Evolutionary conservation across 768 basidiomycete genomes (phyloP).

Genomic region (Termitomyces sp.): DNA sequence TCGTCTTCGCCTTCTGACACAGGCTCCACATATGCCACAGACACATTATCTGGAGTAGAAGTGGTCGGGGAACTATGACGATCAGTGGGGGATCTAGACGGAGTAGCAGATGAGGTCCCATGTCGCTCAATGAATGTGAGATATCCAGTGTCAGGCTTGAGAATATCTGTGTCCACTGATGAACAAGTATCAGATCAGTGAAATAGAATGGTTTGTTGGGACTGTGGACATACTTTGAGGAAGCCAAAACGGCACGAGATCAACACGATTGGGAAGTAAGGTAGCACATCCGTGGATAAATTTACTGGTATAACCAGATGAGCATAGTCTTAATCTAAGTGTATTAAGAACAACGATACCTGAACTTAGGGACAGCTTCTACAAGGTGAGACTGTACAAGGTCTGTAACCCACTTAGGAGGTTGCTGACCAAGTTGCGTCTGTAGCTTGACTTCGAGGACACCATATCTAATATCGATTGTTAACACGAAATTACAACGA

Average conservation of each 20-base stretch:
- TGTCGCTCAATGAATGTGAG: conserved; percentile 75
- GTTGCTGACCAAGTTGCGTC: conserved; percentile 92
- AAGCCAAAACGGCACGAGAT: conserved; percentile 97
- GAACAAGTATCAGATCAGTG: background rate
- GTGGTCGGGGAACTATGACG: conserved; percentile 37
- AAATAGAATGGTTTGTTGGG: background rate
- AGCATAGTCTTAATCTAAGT: background rate
- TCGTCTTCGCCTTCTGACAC: conserved; percentile 95
- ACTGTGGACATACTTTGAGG: conserved; percentile 67
- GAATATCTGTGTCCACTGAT: conserved; percentile 90
- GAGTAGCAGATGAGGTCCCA: conserved; percentile 24
- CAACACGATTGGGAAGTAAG: conserved; percentile 85
- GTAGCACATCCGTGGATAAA: conserved; percentile 97
- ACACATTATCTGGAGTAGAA: conserved; percentile 29
- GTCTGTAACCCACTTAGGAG: conserved; percentile 94
- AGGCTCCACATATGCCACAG: conserved; percentile 74
- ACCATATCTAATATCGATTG: conserved; percentile 53
- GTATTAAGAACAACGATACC: conserved; percentile 30
- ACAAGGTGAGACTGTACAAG: conserved; percentile 95
- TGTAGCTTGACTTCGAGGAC: conserved; percentile 97
- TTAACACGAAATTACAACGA: background rate
- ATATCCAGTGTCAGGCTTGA: conserved; percentile 84
- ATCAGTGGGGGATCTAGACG: conserved; percentile 43
- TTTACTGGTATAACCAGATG: conserved; percentile 44
- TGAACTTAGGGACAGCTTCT: conserved; percentile 97